Evolutionary conservation across 208 protist genomes (phyloP).

Genomic region (Jaenimonas drosophilae): DNA sequence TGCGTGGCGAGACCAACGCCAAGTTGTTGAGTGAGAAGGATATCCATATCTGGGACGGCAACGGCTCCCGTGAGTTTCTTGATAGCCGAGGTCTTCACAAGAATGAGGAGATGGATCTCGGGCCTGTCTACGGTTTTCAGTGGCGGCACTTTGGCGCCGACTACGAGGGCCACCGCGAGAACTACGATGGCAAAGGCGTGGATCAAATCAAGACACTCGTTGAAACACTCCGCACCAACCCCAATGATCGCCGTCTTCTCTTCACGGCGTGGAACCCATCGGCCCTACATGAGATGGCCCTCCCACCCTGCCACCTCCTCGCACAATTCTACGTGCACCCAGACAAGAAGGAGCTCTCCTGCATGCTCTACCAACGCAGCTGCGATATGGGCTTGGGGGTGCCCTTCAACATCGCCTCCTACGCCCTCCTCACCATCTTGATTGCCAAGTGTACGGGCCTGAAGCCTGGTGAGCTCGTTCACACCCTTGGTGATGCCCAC

Average conservation of each 20-base stretch:
- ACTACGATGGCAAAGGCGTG: constrained; percentile 92
- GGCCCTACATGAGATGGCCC: constrained; percentile 93
- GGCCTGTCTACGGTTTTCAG: constrained; percentile 99
- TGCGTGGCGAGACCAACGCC: constrained; percentile 94
- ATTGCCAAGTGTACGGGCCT: constrained; percentile 91
- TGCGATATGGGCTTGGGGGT: constrained; percentile 98
- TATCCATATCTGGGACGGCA: constrained; percentile 98
- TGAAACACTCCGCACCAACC: constrained; percentile 89
- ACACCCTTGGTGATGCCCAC: constrained; percentile 97
- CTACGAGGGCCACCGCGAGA: constrained; percentile 79
- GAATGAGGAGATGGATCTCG: constrained; percentile 94
- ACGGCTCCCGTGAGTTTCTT: constrained; percentile 95
- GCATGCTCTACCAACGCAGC: constrained; percentile 91
- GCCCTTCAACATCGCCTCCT: constrained; percentile 99
- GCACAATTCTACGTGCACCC: constrained; percentile 95
- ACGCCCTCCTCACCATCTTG: constrained; percentile 93
- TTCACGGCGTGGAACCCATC: constrained; percentile 97
- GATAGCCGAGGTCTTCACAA: constrained; percentile 89
- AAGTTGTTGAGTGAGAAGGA: constrained; percentile 86
- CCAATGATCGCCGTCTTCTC: constrained; percentile 93
- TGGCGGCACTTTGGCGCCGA: constrained; percentile 98
- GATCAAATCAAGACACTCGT: constrained; percentile 95
- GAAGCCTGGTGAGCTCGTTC: constrained; percentile 94
- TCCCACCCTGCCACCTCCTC: constrained; percentile 98
- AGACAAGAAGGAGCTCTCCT: constrained; percentile 87